phyloP scores from a whole-genome alignment of 768 basidiomycete species.

The Lactarius akahatsu region DNA sequence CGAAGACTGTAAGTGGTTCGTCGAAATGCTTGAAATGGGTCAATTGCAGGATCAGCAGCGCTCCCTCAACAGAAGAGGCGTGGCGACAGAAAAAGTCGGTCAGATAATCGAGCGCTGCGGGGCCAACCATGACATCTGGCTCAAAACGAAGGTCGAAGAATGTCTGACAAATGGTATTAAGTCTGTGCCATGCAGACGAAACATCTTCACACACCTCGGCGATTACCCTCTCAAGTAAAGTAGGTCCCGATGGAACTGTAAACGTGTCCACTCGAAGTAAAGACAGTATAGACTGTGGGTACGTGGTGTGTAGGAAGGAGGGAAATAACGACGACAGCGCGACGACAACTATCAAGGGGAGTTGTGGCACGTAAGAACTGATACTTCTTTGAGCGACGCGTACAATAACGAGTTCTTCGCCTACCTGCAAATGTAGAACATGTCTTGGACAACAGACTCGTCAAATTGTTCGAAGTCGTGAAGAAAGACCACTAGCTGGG shows the following conservation, averaged over 20 bases:
- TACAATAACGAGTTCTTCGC: background rate
- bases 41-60: constrained; percentile 64
- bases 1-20: constrained; percentile 53
- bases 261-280: constrained; percentile 55
- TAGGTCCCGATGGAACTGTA: constrained; percentile 47
- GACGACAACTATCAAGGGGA: constrained; percentile 67
- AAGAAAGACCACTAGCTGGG: constrained; percentile 56
- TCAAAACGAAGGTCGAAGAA: constrained; percentile 66
- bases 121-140: constrained; percentile 61
- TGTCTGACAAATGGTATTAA: constrained; percentile 38
- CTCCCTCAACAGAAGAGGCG: constrained; percentile 54
- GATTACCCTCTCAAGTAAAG: constrained; percentile 54
- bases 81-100: constrained; percentile 57
- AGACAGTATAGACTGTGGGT: constrained; percentile 58
- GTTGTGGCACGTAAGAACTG: constrained; percentile 51
- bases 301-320: constrained; percentile 56
- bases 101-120: constrained; percentile 53
- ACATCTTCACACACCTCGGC: constrained; percentile 43
- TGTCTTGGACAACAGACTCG: constrained; percentile 57
- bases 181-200: background rate
- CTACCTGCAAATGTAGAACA: constrained; percentile 72
- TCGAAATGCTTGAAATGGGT: constrained; percentile 69
- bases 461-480: constrained; percentile 79
- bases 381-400: background rate
- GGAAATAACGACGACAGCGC: constrained; percentile 56